Conservation (phyloP, 139 green algal genomes). For the Picochlorum sp. region DNA sequence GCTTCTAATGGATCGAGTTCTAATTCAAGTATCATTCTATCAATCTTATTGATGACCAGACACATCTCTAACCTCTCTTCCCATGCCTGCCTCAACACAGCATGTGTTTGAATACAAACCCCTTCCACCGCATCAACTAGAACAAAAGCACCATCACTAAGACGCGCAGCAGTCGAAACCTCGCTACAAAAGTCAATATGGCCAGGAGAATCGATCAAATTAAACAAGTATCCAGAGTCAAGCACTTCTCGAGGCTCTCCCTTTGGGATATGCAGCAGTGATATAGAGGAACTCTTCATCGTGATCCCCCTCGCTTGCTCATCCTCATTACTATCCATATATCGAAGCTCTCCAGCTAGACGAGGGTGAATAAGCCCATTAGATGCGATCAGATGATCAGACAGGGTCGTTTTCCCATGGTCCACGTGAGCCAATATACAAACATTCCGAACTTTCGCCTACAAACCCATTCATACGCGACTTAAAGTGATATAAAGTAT, state of each 20-base stretch:
- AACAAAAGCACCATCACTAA: conserved; percentile 90
- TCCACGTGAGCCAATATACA: conserved; percentile 98
- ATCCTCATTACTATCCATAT: conserved; percentile 91
- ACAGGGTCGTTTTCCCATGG: conserved; percentile 98
- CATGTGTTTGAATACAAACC: conserved; percentile 98
- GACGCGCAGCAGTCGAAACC: conserved; percentile 85
- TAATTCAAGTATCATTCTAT: conserved; percentile 89
- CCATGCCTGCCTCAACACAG: conserved; percentile 76
- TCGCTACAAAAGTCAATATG: conserved; percentile 99
- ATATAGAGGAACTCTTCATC: conserved; percentile 95
- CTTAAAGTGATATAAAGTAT: neutral
- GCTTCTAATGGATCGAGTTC: conserved; percentile 66
- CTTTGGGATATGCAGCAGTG: conserved; percentile 77
- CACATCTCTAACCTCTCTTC: conserved; percentile 49
- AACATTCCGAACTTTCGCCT: conserved; percentile 88
- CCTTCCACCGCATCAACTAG: conserved; percentile 96
- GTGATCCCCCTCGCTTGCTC: conserved; percentile 95
- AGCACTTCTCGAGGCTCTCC: conserved; percentile 32
- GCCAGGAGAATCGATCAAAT: conserved; percentile 96
- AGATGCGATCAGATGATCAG: conserved; percentile 88
- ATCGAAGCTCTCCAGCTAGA: conserved; percentile 71
- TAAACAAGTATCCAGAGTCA: conserved; percentile 70
- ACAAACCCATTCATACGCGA: neutral
- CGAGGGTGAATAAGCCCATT: conserved; percentile 96
- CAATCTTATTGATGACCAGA: conserved; percentile 98